These are phyloP conservation scores for Pythium pyrilobum DNA, from an alignment of 352 stramenopile species.

Conservation along the genomic window DNA sequence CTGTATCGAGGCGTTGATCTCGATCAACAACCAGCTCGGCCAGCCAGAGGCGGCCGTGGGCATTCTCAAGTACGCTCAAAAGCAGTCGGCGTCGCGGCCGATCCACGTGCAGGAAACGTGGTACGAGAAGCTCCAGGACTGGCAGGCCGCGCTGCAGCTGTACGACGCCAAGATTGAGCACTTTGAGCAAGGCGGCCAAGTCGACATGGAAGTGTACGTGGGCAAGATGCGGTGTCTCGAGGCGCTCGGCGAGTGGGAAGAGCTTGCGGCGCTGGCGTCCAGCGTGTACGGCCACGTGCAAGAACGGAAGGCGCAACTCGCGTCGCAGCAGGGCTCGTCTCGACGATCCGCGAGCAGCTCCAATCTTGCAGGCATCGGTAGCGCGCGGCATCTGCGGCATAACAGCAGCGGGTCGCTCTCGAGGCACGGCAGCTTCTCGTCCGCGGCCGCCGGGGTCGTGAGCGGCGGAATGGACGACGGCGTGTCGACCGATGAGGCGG, in stretches of 20 bases:
- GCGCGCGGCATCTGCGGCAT: neutral
- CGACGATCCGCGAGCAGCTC: slow-evolving; percentile 7
- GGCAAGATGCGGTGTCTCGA: slow-evolving; percentile 98
- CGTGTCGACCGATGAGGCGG: slow-evolving; percentile 29
- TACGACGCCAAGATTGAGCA: slow-evolving; percentile 89
- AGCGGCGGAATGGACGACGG: slow-evolving; percentile 1
- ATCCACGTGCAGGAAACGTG: slow-evolving; percentile 94
- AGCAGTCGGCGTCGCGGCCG: slow-evolving; percentile 68
- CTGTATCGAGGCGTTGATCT: slow-evolving; percentile 98
- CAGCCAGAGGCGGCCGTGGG: slow-evolving; percentile 96
- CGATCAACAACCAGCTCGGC: slow-evolving; percentile 98
- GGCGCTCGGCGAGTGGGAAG: slow-evolving; percentile 94
- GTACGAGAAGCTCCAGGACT: slow-evolving; percentile 98
- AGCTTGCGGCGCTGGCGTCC: slow-evolving; percentile 36
- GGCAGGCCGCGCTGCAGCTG: slow-evolving; percentile 95
- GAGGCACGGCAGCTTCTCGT: slow-evolving; percentile 18
- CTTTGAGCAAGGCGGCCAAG: slow-evolving; percentile 7
- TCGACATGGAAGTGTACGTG: slow-evolving; percentile 92
- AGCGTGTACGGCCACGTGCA: slow-evolving; percentile 12
- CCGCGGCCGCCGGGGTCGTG: neutral
- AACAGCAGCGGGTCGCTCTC: slow-evolving; percentile 16
- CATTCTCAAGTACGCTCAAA: slow-evolving; percentile 93
- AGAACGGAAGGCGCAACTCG: slow-evolving; percentile 11
- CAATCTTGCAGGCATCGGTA: neutral
- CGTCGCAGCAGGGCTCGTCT: neutral